Conservation (phyloP, 176 grass and related monocot genomes). For the Raddia guianensis region DNA sequence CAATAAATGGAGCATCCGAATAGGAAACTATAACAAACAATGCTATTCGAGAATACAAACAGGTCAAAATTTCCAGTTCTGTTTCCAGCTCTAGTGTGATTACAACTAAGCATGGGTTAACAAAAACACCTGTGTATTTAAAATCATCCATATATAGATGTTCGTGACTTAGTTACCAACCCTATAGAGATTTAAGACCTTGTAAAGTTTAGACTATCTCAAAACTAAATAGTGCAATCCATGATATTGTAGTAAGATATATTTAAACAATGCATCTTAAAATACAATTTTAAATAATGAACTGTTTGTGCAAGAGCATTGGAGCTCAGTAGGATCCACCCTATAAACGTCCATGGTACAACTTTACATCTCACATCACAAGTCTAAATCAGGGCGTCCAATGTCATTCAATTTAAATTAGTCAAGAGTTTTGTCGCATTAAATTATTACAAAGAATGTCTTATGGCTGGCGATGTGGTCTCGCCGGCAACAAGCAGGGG, state of each 20-base stretch:
- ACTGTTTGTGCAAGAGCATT: not conserved
- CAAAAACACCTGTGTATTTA: constrained; percentile 15
- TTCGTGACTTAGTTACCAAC: not conserved
- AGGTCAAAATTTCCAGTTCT: not conserved
- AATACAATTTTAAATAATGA: not conserved
- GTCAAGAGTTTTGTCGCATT: constrained; percentile 3
- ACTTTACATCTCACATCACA: not conserved
- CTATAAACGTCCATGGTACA: constrained; percentile 6
- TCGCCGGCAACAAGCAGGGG: no score
- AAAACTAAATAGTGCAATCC: not conserved
- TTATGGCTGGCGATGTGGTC: no score
- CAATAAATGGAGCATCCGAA: constrained; percentile 9
- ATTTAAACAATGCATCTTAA: not conserved
- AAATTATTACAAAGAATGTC: not conserved
- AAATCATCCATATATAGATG: constrained; percentile 15
- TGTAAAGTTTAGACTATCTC: not conserved
- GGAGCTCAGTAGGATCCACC: not conserved
- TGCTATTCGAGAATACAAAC: not conserved
- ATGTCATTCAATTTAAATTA: constrained; percentile 5
- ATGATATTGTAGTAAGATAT: not conserved
- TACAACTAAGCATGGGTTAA: not conserved
- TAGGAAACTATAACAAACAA: not conserved
- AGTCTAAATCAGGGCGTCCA: constrained; percentile 2
- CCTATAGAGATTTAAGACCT: not conserved
- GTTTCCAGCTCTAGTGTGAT: not conserved